Evolutionary conservation across 108 stramenopile genomes (phyloP).

Genomic region (Mayamaea pseudoterrestris): DNA sequence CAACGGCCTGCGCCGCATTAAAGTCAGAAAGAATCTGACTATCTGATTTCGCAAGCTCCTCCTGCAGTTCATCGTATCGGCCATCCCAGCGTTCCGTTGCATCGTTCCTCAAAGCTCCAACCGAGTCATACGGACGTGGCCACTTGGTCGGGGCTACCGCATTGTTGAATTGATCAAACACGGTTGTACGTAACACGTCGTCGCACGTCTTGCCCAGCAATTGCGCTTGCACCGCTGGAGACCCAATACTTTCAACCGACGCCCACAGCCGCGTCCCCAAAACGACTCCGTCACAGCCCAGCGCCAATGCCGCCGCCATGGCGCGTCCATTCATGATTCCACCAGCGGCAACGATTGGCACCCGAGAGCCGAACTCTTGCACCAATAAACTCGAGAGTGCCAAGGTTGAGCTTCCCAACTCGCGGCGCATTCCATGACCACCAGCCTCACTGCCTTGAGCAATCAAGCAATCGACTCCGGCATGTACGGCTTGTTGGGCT

Average conservation of each 20-base stretch:
- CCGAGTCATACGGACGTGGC: slow-evolving; percentile 58
- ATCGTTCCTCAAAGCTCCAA: slow-evolving; percentile 45
- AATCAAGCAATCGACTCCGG: slow-evolving; percentile 53
- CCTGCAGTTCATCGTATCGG: too few relatives aligned
- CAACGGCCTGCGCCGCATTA: too few relatives aligned
- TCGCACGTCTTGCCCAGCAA: slow-evolving; percentile 39
- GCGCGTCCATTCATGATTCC: slow-evolving; percentile 61
- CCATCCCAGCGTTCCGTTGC: slow-evolving; percentile 55
- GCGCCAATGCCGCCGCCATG: slow-evolving; percentile 43
- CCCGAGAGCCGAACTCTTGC: slow-evolving; percentile 1
- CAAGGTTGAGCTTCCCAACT: slow-evolving; percentile 50
- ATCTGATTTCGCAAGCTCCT: too few relatives aligned
- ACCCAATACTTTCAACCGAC: slow-evolving; percentile 38
- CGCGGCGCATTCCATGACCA: slow-evolving; percentile 63
- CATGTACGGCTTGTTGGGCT: slow-evolving; percentile 39
- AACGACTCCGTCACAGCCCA: slow-evolving; percentile 63
- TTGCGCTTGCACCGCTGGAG: slow-evolving; percentile 21
- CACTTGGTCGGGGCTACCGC: slow-evolving; percentile 24
- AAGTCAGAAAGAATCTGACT: too few relatives aligned
- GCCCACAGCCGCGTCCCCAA: slow-evolving; percentile 72
- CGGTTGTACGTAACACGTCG: slow-evolving; percentile 47
- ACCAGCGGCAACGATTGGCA: slow-evolving; percentile 48
- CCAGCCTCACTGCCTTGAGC: slow-evolving; percentile 74
- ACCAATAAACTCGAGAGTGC: slow-evolving; percentile 37
- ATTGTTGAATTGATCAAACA: slow-evolving; percentile 57